These are phyloP conservation scores for Biscutella auriculata DNA, from an alignment of 441 rosid species.

Conservation along the genomic window DNA sequence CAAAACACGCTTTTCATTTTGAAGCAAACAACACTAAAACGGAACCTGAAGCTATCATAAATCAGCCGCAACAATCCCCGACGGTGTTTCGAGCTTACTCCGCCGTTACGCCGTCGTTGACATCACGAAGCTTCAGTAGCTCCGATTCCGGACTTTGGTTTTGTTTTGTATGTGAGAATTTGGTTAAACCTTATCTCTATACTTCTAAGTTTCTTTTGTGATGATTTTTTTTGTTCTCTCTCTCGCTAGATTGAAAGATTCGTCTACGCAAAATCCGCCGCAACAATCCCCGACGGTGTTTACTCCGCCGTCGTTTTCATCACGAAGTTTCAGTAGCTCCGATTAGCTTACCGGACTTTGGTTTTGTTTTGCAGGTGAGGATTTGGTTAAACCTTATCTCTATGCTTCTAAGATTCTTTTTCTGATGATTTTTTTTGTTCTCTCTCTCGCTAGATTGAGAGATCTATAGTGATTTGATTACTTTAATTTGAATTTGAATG, in stretches of 20 bases:
- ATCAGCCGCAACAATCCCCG: constrained; percentile 18
- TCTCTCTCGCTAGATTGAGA: neutral
- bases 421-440: neutral
- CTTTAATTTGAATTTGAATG: neutral
- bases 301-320: neutral
- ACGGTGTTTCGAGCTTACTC: neutral
- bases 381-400: constrained; percentile 15
- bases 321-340: constrained; percentile 1
- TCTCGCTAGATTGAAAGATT: neutral
- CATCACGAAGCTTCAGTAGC: constrained; percentile 1
- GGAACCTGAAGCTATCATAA: constrained; percentile 2
- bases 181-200: constrained; percentile 14
- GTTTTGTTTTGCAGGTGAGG: constrained; percentile 3
- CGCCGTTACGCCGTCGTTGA: neutral
- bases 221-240: neutral
- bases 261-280: constrained; percentile 21
- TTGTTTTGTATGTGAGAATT: constrained; percentile 3
- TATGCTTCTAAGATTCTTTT: neutral
- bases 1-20: constrained; percentile 11
- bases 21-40: constrained; percentile 17
- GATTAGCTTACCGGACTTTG: neutral
- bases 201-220: neutral
- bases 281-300: constrained; percentile 12
- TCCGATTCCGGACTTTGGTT: neutral
- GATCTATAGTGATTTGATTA: constrained; percentile 14